Conservation (phyloP, 1,139 yeast genomes). For the Blastobotrys indianensis region DNA sequence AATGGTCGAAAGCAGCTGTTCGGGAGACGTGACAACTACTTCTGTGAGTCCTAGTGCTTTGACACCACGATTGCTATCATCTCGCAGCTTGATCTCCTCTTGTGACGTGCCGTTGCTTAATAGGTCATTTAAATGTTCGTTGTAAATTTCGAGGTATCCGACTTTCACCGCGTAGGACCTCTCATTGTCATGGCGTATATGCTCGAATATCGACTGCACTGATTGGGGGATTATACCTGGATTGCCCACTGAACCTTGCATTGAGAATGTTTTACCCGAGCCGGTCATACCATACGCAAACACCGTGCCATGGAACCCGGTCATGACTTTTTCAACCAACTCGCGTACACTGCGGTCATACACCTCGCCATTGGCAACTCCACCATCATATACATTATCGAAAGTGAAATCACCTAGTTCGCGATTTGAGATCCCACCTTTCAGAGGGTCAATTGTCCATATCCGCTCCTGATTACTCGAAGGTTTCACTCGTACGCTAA, state of each 20-base stretch:
- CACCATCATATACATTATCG: conserved; percentile 63
- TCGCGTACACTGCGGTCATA: conserved; percentile 57
- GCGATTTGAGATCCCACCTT: conserved; percentile 24
- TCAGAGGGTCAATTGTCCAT: conserved; percentile 25
- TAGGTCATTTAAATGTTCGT: conserved; percentile 77
- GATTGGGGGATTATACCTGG: conserved; percentile 79
- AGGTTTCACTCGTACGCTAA: conserved; percentile 34
- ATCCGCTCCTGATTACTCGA: conserved; percentile 14
- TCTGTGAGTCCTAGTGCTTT: conserved; percentile 71
- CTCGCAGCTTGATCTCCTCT: conserved; percentile 64
- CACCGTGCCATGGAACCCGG: conserved; percentile 83
- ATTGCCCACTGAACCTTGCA: conserved; percentile 67
- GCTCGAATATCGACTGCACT: conserved; percentile 57
- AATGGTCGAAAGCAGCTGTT: conserved; percentile 57
- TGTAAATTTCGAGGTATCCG: conserved; percentile 84
- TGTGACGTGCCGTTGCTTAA: conserved; percentile 31
- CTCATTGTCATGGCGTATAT: conserved; percentile 35
- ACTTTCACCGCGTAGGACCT: conserved; percentile 45
- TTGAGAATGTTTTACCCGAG: conserved; percentile 87
- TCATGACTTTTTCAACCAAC: conserved; percentile 59
- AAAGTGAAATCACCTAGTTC: conserved; percentile 49
- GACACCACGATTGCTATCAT: conserved; percentile 67
- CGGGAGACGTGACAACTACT: conserved; percentile 48
- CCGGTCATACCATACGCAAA: conserved; percentile 97
- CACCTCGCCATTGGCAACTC: conserved; percentile 50